Conservation (phyloP, 176 grass and related monocot genomes). For the Eragrostis curvula region DNA sequence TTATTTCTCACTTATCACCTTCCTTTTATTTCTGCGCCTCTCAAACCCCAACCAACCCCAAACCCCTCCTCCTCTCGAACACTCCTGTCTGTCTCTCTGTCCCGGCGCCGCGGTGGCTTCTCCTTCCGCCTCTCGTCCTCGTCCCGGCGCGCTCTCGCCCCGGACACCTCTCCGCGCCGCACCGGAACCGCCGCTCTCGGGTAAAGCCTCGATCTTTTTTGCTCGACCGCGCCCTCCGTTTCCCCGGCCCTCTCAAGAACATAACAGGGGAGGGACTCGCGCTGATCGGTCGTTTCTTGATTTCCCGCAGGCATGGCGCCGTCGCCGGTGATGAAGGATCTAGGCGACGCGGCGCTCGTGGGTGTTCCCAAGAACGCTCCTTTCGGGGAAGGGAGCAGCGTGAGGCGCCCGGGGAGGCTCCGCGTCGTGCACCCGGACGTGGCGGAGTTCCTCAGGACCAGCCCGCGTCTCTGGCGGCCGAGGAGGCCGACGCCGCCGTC, state of each 20-base stretch:
- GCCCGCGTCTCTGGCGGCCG: background rate
- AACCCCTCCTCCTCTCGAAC: background rate
- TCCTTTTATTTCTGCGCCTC: background rate
- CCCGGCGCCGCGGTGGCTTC: background rate
- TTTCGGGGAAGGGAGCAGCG: background rate
- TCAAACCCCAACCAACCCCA: background rate
- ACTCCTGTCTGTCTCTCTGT: too few species aligned
- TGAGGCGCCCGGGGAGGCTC: background rate
- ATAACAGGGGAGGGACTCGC: background rate
- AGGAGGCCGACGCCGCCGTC: background rate
- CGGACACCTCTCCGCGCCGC: conserved; percentile 10
- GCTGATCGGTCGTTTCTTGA: background rate
- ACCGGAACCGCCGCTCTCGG: background rate
- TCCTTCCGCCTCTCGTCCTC: background rate
- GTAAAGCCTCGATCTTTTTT: conserved; percentile 8
- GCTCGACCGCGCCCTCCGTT: background rate
- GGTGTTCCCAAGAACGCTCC: background rate
- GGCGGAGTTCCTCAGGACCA: conserved; percentile 28
- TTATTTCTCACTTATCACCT: background rate
- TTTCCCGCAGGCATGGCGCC: conserved; percentile 8
- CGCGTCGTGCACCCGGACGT: conserved; percentile 43
- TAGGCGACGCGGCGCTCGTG: background rate
- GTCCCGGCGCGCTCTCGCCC: conserved; percentile 1
- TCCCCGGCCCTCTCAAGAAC: background rate
- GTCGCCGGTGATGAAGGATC: background rate